Conservation (phyloP, 2,329 filamentous ascomycete species). For the Aureobasidium sp. region DNA sequence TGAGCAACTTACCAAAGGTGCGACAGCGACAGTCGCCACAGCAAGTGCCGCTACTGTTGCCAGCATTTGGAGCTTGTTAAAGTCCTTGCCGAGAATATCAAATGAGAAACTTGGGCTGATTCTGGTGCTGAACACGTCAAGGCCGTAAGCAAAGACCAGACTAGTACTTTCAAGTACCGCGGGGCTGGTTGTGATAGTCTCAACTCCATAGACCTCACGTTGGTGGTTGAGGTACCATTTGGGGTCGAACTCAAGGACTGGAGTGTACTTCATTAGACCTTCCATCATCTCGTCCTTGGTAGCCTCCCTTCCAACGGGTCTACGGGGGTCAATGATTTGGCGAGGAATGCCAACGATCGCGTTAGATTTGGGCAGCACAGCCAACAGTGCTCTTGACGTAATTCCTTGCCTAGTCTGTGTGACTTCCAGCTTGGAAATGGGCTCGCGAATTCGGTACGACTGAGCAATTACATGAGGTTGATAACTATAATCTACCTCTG, state of each 20-base stretch:
- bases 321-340: constrained; percentile 71
- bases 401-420: constrained; percentile 91
- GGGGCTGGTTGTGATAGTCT: constrained; percentile 65
- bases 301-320: constrained; percentile 77
- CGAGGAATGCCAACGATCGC: constrained; percentile 75
- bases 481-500: constrained; percentile 60
- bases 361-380: constrained; percentile 64
- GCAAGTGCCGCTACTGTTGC: constrained; percentile 75
- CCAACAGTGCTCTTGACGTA: constrained; percentile 72
- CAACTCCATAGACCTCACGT: constrained; percentile 71
- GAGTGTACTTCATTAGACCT: constrained; percentile 68
- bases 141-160: constrained; percentile 77
- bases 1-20: constrained; percentile 67
- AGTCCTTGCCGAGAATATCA: constrained; percentile 86
- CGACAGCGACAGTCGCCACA: constrained; percentile 67
- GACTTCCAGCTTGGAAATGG: constrained; percentile 72
- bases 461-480: constrained; percentile 73
- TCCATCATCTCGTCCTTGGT: constrained; percentile 75
- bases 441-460: constrained; percentile 70
- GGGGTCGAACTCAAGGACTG: constrained; percentile 76
- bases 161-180: constrained; percentile 87
- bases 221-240: constrained; percentile 74
- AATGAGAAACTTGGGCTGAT: constrained; percentile 84
- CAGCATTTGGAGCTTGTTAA: constrained; percentile 82
- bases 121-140: constrained; percentile 82